Evolutionary conservation across 2,329 filamentous ascomycete species (phyloP).

Genomic region (Nigrospora oryzae): DNA sequence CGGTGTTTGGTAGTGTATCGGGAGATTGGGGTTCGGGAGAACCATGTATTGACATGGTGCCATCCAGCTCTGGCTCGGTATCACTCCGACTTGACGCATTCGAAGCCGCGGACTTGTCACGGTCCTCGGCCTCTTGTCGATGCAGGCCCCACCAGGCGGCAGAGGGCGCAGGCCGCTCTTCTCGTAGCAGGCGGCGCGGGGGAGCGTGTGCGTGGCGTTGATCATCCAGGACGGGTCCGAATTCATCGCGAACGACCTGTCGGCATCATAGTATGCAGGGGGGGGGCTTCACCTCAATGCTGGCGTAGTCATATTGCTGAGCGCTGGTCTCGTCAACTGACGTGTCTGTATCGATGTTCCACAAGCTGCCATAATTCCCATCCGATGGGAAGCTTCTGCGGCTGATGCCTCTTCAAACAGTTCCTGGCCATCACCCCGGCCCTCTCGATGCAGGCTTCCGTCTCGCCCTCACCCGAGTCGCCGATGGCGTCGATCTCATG

Average conservation of each 20-base stretch:
- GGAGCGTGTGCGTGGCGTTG: not conserved
- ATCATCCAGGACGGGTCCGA: not conserved
- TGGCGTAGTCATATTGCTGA: not conserved
- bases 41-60: too few relatives aligned
- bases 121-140: too few relatives aligned
- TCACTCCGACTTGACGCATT: too few relatives aligned
- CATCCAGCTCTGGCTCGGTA: too few relatives aligned
- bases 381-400: too few relatives aligned
- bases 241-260: not conserved
- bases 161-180: not conserved
- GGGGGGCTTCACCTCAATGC: conserved; percentile 1
- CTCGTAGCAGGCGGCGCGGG: conserved; percentile 2
- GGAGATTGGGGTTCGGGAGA: too few relatives aligned
- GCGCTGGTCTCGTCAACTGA: not conserved
- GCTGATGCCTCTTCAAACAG: too few relatives aligned
- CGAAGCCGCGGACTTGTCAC: too few relatives aligned
- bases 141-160: not conserved
- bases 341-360: conserved; percentile 1
- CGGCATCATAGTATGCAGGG: not conserved
- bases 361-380: not conserved
- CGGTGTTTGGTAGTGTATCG: too few relatives aligned
- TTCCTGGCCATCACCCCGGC: not conserved
- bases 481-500: not conserved
- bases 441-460: not conserved
- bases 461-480: conserved; percentile 1